These are phyloP conservation scores for Marchantia polymorpha DNA, from an alignment of 225 moss, liverwort and hornwort species.

Conservation along the genomic window DNA sequence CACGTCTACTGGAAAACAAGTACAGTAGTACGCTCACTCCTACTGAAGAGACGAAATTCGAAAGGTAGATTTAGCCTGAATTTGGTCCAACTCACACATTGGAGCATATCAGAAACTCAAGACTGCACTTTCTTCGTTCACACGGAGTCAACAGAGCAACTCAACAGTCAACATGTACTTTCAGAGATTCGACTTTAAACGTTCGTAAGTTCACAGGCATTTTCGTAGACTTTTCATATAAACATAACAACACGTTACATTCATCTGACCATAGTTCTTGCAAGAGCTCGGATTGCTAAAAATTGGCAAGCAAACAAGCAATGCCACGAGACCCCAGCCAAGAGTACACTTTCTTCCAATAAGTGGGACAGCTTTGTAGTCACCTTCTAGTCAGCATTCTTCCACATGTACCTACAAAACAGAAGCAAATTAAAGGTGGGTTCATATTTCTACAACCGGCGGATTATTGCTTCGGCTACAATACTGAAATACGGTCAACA, in stretches of 20 bases:
- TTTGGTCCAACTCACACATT: too few relatives aligned
- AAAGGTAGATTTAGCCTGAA: too few relatives aligned
- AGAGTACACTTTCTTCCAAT: background rate
- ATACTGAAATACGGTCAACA: background rate
- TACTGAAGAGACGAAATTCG: too few relatives aligned
- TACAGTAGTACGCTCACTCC: too few relatives aligned
- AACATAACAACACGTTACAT: background rate
- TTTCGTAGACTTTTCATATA: background rate
- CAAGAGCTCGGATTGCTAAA: background rate
- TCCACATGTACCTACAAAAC: constrained; percentile 18
- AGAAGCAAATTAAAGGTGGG: background rate
- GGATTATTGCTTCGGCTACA: background rate
- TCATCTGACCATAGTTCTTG: background rate
- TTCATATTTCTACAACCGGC: constrained; percentile 7
- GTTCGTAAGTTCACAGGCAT: too few relatives aligned
- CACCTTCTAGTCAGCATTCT: background rate
- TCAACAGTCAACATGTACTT: too few relatives aligned
- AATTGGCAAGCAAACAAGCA: background rate
- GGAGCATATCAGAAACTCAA: too few relatives aligned
- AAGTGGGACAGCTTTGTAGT: background rate
- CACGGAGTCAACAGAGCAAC: too few relatives aligned
- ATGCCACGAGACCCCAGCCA: background rate
- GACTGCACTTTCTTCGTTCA: too few relatives aligned
- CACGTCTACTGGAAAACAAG: too few relatives aligned
- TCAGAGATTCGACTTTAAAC: too few relatives aligned